Evolutionary conservation across 345 rosid species (phyloP).

Genomic region (Heritiera littoralis): DNA sequence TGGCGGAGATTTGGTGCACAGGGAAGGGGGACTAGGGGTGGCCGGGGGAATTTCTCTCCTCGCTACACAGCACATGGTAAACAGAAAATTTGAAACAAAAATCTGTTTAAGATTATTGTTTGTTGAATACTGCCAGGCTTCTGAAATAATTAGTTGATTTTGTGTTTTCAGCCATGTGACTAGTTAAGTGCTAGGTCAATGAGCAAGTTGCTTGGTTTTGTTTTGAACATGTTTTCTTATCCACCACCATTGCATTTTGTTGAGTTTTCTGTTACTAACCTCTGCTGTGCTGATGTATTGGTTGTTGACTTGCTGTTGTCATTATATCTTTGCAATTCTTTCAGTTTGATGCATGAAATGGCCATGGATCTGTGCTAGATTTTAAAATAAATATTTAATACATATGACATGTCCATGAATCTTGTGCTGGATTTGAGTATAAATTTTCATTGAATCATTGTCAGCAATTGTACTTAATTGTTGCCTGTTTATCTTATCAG

Average conservation of each 20-base stretch:
- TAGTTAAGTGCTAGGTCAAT: neutral
- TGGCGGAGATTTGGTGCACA: conserved; percentile 67
- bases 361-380: neutral
- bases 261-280: conserved; percentile 4
- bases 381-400: neutral
- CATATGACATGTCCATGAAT: neutral
- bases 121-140: neutral
- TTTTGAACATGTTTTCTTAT: neutral
- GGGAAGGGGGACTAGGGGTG: conserved; percentile 65
- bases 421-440: neutral
- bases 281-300: neutral
- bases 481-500: conserved; percentile 48
- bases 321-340: neutral
- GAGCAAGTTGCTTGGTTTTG: neutral
- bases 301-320: conserved; percentile 1
- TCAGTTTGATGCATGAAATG: neutral
- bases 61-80: conserved; percentile 66
- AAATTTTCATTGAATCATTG: neutral
- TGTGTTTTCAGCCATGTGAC: conserved; percentile 15
- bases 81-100: conserved; percentile 6
- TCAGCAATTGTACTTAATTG: conserved; percentile 15
- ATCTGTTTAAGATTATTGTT: neutral
- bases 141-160: conserved; percentile 10
- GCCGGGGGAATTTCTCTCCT: conserved; percentile 50
- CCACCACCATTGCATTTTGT: neutral